Percentiles rank a stretch among this genome's conserved stretches.
These are phyloP conservation scores for Ochromonas danica DNA, from an alignment of 108 stramenopile species.

Conservation along the genomic window DNA sequence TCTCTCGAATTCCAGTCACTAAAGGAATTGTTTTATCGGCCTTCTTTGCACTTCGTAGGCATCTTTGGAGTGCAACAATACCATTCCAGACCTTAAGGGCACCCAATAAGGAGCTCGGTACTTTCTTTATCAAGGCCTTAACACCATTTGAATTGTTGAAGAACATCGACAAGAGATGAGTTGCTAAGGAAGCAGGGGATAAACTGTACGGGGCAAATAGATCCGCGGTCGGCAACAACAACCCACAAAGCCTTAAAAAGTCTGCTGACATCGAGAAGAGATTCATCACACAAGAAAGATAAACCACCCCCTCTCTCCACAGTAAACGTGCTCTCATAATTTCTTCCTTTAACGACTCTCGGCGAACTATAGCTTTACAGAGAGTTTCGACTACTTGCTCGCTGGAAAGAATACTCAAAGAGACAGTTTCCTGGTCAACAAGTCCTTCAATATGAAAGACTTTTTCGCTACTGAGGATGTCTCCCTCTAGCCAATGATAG, in stretches of 20 bases:
- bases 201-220: background rate
- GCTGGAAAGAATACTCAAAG: conserved; percentile 7
- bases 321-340: background rate
- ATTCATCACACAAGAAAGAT: background rate
- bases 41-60: no score
- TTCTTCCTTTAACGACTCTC: background rate
- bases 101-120: background rate
- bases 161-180: background rate
- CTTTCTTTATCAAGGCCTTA: background rate
- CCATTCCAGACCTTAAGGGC: background rate
- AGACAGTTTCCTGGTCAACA: background rate
- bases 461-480: background rate
- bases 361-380: background rate
- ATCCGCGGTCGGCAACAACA: background rate
- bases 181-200: background rate
- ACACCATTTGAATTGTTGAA: background rate
- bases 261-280: background rate
- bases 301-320: background rate
- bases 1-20: no score
- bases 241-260: background rate
- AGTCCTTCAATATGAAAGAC: background rate
- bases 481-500: background rate
- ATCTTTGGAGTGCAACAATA: background rate
- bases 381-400: background rate
- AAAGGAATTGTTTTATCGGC: no score